phyloP scores from a whole-genome alignment of 1,139 yeast genomes.

The Nakaseomyces glabratus region DNA sequence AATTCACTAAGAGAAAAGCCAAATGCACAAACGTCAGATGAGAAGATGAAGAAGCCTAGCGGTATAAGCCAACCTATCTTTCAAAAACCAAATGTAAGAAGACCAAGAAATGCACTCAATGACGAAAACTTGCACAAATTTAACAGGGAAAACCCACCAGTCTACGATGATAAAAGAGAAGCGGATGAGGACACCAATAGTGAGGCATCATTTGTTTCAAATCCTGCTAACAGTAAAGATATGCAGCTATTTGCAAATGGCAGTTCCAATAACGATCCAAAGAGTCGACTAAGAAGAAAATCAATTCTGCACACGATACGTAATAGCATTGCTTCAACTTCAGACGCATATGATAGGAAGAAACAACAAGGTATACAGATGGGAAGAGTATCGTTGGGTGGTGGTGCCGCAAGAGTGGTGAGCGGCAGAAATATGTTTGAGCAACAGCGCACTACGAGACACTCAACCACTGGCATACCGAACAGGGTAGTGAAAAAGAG shows the following conservation, averaged over 20 bases:
- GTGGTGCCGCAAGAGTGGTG: conserved; percentile 23
- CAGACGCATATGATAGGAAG: conserved; percentile 7
- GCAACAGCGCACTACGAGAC: conserved; percentile 8
- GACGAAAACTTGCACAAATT: conserved; percentile 1
- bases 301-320: conserved; percentile 29
- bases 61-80: no score
- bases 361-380: conserved; percentile 1
- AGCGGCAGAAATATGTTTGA: conserved; percentile 8
- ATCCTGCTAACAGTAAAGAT: conserved; percentile 18
- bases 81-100: background rate
- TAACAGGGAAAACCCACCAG: conserved; percentile 3
- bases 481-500: conserved; percentile 12
- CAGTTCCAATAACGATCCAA: conserved; percentile 7
- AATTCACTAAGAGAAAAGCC: background rate
- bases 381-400: conserved; percentile 21
- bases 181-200: conserved; percentile 28
- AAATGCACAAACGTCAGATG: no score
- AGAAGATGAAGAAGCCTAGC: no score
- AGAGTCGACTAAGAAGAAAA: conserved; percentile 23
- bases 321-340: conserved; percentile 20
- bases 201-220: conserved; percentile 30
- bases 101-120: background rate
- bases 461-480: conserved; percentile 6
- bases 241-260: conserved; percentile 1
- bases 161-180: conserved; percentile 8